Percentiles rank a stretch among this genome's conserved stretches.
phyloP scores from a whole-genome alignment of 441 rosid genomes.

The Jatropha podagrica region DNA sequence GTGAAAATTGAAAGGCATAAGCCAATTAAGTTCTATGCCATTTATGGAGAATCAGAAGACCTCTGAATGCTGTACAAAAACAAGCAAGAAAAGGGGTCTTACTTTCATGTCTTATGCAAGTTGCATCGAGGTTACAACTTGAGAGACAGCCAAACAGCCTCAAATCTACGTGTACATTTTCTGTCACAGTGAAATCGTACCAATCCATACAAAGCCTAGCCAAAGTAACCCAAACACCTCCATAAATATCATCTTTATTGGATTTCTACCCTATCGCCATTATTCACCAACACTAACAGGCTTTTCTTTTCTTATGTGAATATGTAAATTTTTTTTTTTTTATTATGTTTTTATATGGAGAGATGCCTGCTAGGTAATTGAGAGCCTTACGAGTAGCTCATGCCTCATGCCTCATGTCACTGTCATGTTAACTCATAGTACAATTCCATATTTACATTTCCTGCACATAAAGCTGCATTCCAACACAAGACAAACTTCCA shows the following conservation, averaged over 20 bases:
- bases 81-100: slow-evolving; percentile 29
- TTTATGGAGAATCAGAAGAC: slow-evolving; percentile 23
- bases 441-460: slow-evolving; percentile 25
- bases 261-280: slow-evolving; percentile 32
- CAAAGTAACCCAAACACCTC: not conserved
- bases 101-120: slow-evolving; percentile 23
- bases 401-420: not conserved
- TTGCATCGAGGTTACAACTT: slow-evolving; percentile 29
- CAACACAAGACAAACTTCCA: not conserved
- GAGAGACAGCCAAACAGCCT: not conserved
- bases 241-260: slow-evolving; percentile 30
- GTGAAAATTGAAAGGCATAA: too few relatives aligned
- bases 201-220: slow-evolving; percentile 9
- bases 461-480: slow-evolving; percentile 19
- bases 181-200: slow-evolving; percentile 22
- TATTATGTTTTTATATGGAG: not conserved
- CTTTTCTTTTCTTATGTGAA: slow-evolving; percentile 6
- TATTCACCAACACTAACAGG: slow-evolving; percentile 8
- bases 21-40: slow-evolving; percentile 13
- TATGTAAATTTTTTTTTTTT: too few relatives aligned
- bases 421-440: slow-evolving; percentile 22
- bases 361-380: not conserved
- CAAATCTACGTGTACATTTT: not conserved
- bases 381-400: not conserved
- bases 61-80: slow-evolving; percentile 14